phyloP scores from a whole-genome alignment of 225 moss, liverwort and hornwort species.

The Marchantia polymorpha region DNA sequence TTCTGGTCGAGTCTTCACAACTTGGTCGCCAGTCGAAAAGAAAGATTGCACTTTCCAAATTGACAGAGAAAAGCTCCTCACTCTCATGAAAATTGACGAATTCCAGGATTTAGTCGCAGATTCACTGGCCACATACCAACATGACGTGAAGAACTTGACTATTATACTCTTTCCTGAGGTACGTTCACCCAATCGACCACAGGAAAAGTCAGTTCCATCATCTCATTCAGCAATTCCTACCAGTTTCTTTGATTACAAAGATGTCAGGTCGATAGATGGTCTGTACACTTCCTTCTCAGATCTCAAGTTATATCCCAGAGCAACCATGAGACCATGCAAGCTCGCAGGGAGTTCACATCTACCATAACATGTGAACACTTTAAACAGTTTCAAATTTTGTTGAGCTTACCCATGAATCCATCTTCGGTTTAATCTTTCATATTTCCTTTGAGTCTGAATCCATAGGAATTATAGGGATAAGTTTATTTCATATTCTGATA shows the following conservation, averaged over 20 bases:
- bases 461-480: no score
- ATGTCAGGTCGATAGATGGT: background rate
- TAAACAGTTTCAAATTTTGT: no score
- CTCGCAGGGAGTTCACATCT: no score
- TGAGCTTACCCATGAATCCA: no score
- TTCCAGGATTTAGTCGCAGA: slow-evolving; percentile 28
- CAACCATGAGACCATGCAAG: no score
- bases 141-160: slow-evolving; percentile 28
- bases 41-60: background rate
- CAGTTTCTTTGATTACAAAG: background rate
- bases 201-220: background rate
- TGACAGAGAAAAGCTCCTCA: slow-evolving; percentile 28
- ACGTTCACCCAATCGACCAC: background rate
- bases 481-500: no score
- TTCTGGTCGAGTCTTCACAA: slow-evolving; percentile 31
- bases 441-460: no score
- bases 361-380: no score
- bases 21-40: slow-evolving; percentile 5
- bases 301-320: no score
- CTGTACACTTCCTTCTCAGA: no score
- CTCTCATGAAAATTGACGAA: slow-evolving; percentile 22
- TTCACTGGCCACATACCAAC: slow-evolving; percentile 25
- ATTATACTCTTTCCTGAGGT: slow-evolving; percentile 37
- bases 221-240: background rate
- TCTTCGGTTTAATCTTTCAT: no score